Percentiles rank a stretch among this genome's conserved stretches.
These are phyloP conservation scores for Trypanosoma avium DNA, from an alignment of 208 protist genomes.

Conservation along the genomic window DNA sequence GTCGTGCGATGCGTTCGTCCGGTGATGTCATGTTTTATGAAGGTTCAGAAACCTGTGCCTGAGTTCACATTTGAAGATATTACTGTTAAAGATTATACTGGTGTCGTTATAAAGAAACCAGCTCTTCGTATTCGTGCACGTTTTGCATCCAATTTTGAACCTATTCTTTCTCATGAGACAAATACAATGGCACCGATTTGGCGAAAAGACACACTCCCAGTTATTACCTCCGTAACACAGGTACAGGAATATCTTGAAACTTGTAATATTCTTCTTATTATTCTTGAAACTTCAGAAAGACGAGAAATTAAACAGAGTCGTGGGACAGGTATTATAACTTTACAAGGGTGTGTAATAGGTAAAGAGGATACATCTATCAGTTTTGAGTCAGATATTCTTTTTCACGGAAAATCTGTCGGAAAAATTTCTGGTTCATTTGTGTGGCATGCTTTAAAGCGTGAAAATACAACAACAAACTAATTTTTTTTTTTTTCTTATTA, in stretches of 20 bases:
- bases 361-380: constrained; percentile 12
- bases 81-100: constrained; percentile 23
- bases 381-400: constrained; percentile 31
- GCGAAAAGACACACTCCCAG: constrained; percentile 24
- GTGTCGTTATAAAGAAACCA: constrained; percentile 33
- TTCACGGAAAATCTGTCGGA: constrained; percentile 20
- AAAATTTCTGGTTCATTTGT: constrained; percentile 19
- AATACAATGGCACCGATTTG: constrained; percentile 23
- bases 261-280: constrained; percentile 23
- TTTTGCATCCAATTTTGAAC: constrained; percentile 15
- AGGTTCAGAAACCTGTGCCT: constrained; percentile 27
- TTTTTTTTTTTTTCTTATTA: constrained; percentile 21
- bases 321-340: constrained; percentile 21
- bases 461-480: not conserved
- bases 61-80: constrained; percentile 30
- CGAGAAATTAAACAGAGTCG: constrained; percentile 25
- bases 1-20: constrained; percentile 35
- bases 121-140: constrained; percentile 16
- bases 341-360: constrained; percentile 25
- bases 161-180: constrained; percentile 16
- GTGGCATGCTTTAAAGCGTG: constrained; percentile 12
- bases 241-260: constrained; percentile 37
- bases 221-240: constrained; percentile 21
- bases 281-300: constrained; percentile 26
- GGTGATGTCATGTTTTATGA: constrained; percentile 34